Base-by-base conservation (phyloP, 1,284 basidiomycete species). In the Ceratobasidium sp. region DNA sequence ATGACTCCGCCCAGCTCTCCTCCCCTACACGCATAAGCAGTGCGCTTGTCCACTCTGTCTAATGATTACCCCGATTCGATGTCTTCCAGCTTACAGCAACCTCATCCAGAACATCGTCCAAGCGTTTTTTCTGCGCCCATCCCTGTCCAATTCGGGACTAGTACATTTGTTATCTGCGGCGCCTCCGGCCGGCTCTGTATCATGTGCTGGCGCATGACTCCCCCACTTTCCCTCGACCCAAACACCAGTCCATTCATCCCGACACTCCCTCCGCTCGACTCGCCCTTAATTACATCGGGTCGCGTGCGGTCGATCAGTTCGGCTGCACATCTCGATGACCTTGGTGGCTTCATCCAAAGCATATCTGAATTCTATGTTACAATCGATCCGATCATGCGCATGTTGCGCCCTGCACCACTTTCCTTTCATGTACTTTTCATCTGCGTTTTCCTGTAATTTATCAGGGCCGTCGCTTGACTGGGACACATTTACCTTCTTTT, bases 401-500 rank as follows among this genome's bases (percentile, higher is more conserved):
- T 4, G 11, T 41, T 41, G 36, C 36, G 36, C 36, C 36, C 36
- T 27, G 48, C 4, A 45, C 22, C 29, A 17, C 44, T 17, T 57
- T n/a, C 53, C 65, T 47, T 53, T 69, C 56, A 27, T 56, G 65
- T 69, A 17, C 19, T 69, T 69, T 69, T 69, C 65, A 69, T 69
- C 65, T 69, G 65, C 65, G 41, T 36, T 59, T 8, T 33, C n/a
- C 15, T 33, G 56, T 31, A 29, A 19, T 4, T 44, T 24, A 15
- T 8, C 44, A 45, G 59, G 59, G n/a, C 24, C n/a, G 11, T 41
- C 36, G 36, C 36, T 41, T 4, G 11, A 41, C 11, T 41, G 36
- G 36, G 36, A 41, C 36, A 4, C 4, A 41, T 41, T 41, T 41
- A 41, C 11, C 36, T 41, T 11, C 36, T 41, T 41, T 41, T 11